Base-by-base conservation (phyloP, 2,329 filamentous ascomycete genomes). In the Fusarium marasasianum region DNA sequence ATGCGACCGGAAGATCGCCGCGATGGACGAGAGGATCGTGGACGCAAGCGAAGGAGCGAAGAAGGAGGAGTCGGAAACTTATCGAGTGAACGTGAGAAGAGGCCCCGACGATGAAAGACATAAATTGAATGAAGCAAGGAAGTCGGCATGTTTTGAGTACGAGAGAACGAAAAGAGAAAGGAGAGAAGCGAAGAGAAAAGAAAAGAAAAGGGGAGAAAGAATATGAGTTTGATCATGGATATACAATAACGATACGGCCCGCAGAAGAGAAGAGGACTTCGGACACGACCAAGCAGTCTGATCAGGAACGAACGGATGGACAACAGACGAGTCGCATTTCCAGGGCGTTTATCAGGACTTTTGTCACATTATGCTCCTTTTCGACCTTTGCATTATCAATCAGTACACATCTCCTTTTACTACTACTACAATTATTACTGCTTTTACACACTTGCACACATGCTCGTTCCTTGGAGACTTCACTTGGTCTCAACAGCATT, bases 11-110 rank as follows among this genome's bases (percentile, higher is more conserved):
- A 81, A 10, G 80, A 80, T 58, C 79, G 82, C 37, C 78, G 80
- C 29, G 81, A 82, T 41, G 68, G 77, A 58, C 75, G 81, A 72
- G 79, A 83, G 55, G 82, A 84, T 40, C 81, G 83, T 20, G 79
- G 81, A 40, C 80, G 82, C 67, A 81, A 84, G 77, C 76, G 83
- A 66, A 77, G 81, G 77, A 88, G 86, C 73, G 87, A 89, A 68
- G 88, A 88, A 58, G 84, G 84, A 26, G 76, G 84, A 26, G 76
- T 79, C n/a, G 82, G 81, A 41, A 72, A 75, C 26, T 67, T 81
- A 70, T 73, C 79, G 22, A 84, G 79, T 75, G 87, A 88, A 44
- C 83, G 86, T 66, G 88, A 90, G 69, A 90, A 90, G 83, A 84
- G 88, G 79, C 84, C 82, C 72, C 85, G 88, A 80, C 85, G 86